A percentile compares a stretch with the other conserved stretches of the same genome.
Evolutionary conservation across 2,329 filamentous ascomycete species (phyloP).

Genomic region (Dactylellina drechsleri): DNA sequence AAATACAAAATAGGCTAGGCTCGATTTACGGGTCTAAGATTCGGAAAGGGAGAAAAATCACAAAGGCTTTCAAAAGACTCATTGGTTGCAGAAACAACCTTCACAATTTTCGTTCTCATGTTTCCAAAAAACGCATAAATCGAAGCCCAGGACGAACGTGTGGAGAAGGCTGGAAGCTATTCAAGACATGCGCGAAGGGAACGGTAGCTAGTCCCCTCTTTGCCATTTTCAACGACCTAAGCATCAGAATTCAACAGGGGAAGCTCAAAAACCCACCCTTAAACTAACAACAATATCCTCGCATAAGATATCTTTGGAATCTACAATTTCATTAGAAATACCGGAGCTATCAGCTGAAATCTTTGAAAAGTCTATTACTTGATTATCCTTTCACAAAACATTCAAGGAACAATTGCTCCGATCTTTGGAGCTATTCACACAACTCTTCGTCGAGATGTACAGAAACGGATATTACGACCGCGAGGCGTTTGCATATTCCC

Average conservation of each 20-base stretch:
- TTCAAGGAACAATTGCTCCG: neutral
- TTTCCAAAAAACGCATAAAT: slow-evolving; percentile 21
- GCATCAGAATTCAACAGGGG: slow-evolving; percentile 3
- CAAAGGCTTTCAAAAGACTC: neutral
- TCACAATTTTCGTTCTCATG: neutral
- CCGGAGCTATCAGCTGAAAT: neutral
- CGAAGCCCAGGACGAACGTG: neutral
- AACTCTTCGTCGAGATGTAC: slow-evolving; percentile 3
- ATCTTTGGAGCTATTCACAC: neutral
- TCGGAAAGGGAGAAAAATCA: neutral
- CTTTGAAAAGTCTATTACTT: neutral
- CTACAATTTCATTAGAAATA: slow-evolving; percentile 24
- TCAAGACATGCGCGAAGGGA: neutral
- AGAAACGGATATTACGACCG: neutral
- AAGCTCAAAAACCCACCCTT: neutral
- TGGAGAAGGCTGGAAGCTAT: slow-evolving; percentile 7
- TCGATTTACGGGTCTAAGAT: slow-evolving; percentile 1
- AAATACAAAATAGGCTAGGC: slow-evolving; percentile 6
- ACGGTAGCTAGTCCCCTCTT: slow-evolving; percentile 4
- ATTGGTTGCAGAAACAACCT: neutral
- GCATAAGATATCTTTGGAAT: slow-evolving; percentile 11
- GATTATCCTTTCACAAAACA: neutral
- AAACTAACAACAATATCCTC: neutral
- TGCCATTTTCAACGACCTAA: neutral
- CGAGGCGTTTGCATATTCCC: neutral